These are phyloP conservation scores for Thalassiosira mediterranea DNA, from an alignment of 352 stramenopile species.

Conservation along the genomic window DNA sequence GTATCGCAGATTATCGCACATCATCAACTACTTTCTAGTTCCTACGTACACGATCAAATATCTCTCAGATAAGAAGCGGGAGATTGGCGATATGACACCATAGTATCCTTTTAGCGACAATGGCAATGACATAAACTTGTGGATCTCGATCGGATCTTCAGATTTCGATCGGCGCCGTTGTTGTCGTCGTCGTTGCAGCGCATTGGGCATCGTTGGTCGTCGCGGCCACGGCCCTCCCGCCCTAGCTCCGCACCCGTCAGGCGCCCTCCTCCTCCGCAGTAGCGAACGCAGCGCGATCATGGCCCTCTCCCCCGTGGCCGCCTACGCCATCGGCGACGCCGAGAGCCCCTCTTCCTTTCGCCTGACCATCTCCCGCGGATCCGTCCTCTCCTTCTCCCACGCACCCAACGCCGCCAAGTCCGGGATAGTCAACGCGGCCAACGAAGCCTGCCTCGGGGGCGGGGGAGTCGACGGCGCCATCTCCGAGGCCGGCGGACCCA, in stretches of 20 bases:
- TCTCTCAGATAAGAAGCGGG: no score
- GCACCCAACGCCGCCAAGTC: conserved; percentile 23
- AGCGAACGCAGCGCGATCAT: neutral
- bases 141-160: neutral
- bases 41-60: no score
- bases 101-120: no score
- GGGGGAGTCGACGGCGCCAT: conserved; percentile 85
- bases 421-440: conserved; percentile 67
- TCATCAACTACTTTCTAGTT: no score
- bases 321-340: neutral
- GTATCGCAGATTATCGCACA: no score
- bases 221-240: no score
- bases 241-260: neutral
- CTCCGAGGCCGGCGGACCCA: conserved; percentile 60
- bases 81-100: no score
- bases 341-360: conserved; percentile 19
- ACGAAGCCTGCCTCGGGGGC: conserved; percentile 70
- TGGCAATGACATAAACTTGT: neutral
- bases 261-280: neutral
- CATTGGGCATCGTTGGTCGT: no score
- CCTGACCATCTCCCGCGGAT: conserved; percentile 56
- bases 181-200: no score
- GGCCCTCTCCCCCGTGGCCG: neutral
- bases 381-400: conserved; percentile 49
- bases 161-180: no score